Evolutionary conservation across 257 asterid genomes (phyloP), one percentile per base, ranked within the genome.

Genomic region (Linderniella brevidens): DNA sequence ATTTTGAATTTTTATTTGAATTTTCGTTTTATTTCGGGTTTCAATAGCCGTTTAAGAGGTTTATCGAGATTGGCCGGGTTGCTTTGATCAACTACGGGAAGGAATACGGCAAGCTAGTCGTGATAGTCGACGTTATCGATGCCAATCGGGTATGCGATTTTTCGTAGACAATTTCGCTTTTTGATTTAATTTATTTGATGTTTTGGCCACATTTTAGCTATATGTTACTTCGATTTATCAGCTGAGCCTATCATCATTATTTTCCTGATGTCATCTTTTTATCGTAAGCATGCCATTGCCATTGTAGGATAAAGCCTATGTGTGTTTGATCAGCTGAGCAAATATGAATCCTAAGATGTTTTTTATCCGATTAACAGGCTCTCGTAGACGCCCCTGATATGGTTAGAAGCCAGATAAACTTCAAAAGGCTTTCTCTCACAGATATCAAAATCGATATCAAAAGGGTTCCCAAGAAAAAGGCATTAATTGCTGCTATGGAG

Each of bases 371-470:
- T 45, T 32, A 12, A 0, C 58, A 84, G 98, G 98, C 95, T 46
- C 92, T 88, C 3, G 97, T 88, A 6, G 97, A 88, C 60, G 55
- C 98, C 8, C 94, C 94, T 0, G 95, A 84, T 67, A 88, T 78
- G 92, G 90, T 84, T n/a, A 54, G 94, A 9, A 68, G 92, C 55
- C 95, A 84, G 66, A 80, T 84, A 64, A 88, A 88, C 64, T 88
- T 88, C 68, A 88, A 88, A 79, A 76, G 98, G 52, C 92, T 88
- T 18, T 65, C 92, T 2, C 86, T 84, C 8, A 88, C 97, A 0
- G 94, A 88, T 52, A 77, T 83, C 58, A 87, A 73, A 65, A 80
- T 83, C 35, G 97, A 87, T 54, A 87, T 83, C 67, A 80, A 80
- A 39, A 74, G 95, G 56, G 68, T 58, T 14, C 95, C 98, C 0